Conservation (phyloP, 805 yeast genomes). For the Wickerhamiella kazuoi region DNA sequence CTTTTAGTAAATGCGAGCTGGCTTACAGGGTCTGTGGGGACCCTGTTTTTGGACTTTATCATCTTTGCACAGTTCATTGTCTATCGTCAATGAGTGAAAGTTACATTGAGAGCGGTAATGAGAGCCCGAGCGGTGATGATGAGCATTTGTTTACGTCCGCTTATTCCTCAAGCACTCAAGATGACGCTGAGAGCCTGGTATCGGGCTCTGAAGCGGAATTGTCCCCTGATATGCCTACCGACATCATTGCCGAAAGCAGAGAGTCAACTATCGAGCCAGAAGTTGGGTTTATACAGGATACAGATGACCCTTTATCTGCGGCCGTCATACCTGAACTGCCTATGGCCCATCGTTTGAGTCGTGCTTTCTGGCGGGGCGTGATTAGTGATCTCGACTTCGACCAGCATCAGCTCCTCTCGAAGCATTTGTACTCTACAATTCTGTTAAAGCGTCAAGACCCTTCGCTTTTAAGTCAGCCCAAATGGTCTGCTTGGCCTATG, state of each 20-base stretch:
- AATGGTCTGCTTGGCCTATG: slow-evolving; percentile 50
- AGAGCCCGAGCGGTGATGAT: too few species aligned
- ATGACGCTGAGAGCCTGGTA: too few species aligned
- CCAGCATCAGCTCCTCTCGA: slow-evolving; percentile 31
- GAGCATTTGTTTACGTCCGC: too few species aligned
- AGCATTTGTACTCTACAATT: slow-evolving; percentile 45
- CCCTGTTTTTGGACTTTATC: slow-evolving; percentile 63
- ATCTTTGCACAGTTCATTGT: slow-evolving; percentile 75
- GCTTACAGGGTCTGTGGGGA: slow-evolving; percentile 84
- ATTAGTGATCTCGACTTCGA: slow-evolving; percentile 11
- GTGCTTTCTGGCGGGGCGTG: background rate
- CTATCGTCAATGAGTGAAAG: slow-evolving; percentile 25
- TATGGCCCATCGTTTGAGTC: background rate
- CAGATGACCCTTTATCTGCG: too few species aligned
- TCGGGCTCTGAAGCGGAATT: too few species aligned
- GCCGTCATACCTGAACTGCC: background rate
- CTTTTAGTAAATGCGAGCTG: slow-evolving; percentile 73
- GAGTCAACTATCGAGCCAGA: too few species aligned
- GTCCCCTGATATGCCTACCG: too few species aligned
- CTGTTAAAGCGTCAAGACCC: slow-evolving; percentile 27
- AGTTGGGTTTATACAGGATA: too few species aligned
- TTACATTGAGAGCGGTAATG: background rate
- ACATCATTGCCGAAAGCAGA: too few species aligned
- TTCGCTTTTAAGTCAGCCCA: slow-evolving; percentile 20
- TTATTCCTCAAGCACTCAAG: too few species aligned